These are phyloP conservation scores for Trichaptum fuscoviolaceum DNA, from an alignment of 768 basidiomycete species.

Conservation along the genomic window DNA sequence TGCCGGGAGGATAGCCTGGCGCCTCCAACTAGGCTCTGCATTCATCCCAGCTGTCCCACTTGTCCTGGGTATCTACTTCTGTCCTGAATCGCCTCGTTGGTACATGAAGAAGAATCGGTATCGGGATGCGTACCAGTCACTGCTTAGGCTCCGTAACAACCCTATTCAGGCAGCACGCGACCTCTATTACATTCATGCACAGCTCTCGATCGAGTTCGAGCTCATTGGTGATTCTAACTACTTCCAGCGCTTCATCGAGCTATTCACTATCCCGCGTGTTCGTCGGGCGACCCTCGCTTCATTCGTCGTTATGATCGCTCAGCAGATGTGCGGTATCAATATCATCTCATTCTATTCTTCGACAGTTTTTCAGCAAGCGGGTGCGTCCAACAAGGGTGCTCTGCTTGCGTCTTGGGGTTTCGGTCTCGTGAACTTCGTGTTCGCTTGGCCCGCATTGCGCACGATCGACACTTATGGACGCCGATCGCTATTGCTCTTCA, in stretches of 20 bases:
- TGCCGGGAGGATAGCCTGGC: constrained; percentile 30
- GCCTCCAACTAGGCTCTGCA: constrained; percentile 33
- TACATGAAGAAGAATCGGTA: constrained; percentile 32
- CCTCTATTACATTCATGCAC: constrained; percentile 32
- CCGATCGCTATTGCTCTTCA: constrained; percentile 68
- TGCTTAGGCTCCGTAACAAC: constrained; percentile 27
- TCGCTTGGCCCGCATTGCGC: constrained; percentile 62
- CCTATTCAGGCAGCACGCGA: constrained; percentile 36
- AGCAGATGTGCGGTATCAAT: constrained; percentile 26
- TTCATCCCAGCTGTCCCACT: constrained; percentile 36
- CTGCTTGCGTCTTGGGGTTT: constrained; percentile 65
- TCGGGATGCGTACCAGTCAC: constrained; percentile 28
- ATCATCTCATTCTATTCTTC: constrained; percentile 36
- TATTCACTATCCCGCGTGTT: constrained; percentile 33
- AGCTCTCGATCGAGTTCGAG: constrained; percentile 27
- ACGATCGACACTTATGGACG: constrained; percentile 72
- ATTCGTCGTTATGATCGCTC: constrained; percentile 29
- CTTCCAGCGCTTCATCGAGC: constrained; percentile 27
- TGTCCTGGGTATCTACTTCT: constrained; percentile 44
- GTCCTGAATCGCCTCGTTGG: constrained; percentile 41
- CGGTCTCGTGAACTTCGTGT: constrained; percentile 60
- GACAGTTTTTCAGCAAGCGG: constrained; percentile 29
- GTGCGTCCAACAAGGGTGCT: constrained; percentile 30
- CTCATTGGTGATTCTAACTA: constrained; percentile 24
- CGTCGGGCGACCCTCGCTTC: constrained; percentile 31